Evolutionary conservation across 148 eudicot genomes (phyloP).

Genomic region (Pharnaceum exiguum): DNA sequence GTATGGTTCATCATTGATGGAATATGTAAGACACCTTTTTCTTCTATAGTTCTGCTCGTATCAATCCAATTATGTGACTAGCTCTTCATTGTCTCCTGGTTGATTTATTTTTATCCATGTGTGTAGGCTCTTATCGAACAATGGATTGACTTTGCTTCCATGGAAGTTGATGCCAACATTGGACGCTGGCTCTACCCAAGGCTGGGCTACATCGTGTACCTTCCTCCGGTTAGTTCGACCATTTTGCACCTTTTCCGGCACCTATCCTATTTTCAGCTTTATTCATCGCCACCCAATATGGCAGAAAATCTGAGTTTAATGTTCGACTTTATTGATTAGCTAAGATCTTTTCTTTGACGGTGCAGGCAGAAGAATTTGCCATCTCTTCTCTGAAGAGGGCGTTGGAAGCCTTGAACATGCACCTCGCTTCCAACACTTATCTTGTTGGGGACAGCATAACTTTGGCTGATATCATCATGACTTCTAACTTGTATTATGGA

Average conservation of each 20-base stretch:
- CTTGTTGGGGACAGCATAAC: constrained; percentile 68
- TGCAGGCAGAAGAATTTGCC: constrained; percentile 64
- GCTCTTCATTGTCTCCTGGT: background rate
- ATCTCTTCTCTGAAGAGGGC: constrained; percentile 60
- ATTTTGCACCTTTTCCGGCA: background rate
- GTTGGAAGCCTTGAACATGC: constrained; percentile 53
- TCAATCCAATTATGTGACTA: too few species aligned
- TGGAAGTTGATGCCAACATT: constrained; percentile 47
- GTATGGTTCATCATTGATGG: constrained; percentile 42
- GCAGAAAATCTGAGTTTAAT: background rate
- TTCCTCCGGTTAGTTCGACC: constrained; percentile 38
- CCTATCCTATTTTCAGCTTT: background rate
- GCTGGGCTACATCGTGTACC: constrained; percentile 32
- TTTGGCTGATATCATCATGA: constrained; percentile 64
- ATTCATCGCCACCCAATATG: background rate
- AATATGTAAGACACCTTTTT: constrained; percentile 35
- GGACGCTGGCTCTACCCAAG: constrained; percentile 39
- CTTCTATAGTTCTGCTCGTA: background rate
- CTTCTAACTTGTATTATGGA: constrained; percentile 48
- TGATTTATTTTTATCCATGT: background rate
- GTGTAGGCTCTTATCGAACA: constrained; percentile 53
- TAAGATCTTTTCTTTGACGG: background rate
- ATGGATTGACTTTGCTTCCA: constrained; percentile 63
- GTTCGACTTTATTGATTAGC: background rate
- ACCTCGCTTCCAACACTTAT: constrained; percentile 63